Conservation (phyloP, 2,329 filamentous ascomycete genomes). For the Cercospora janseana region DNA sequence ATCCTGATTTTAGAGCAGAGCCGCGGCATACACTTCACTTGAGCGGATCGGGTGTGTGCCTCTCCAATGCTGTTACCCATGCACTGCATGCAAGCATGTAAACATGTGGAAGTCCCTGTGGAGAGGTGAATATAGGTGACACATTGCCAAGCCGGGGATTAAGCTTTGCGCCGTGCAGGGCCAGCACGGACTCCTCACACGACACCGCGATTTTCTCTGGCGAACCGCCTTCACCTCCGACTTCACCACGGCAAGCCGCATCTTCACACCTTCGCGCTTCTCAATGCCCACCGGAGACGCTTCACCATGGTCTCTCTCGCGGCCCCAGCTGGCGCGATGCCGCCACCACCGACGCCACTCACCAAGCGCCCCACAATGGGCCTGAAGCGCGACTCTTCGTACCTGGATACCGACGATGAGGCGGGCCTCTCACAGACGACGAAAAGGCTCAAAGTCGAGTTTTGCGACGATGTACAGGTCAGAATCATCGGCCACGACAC, state of each 20-base stretch:
- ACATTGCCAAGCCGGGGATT: background rate
- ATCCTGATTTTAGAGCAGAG: too few relatives aligned
- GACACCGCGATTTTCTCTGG: slow-evolving; percentile 6
- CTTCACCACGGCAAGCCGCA: slow-evolving; percentile 6
- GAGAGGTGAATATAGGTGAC: too few relatives aligned
- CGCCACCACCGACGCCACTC: slow-evolving; percentile 35
- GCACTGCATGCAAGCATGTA: too few relatives aligned
- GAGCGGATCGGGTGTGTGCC: too few relatives aligned
- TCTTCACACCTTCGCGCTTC: background rate
- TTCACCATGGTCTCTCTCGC: slow-evolving; percentile 38
- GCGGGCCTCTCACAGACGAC: slow-evolving; percentile 37
- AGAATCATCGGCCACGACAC: slow-evolving; percentile 46
- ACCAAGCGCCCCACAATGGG: slow-evolving; percentile 35
- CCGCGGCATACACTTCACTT: too few relatives aligned
- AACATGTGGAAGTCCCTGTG: too few relatives aligned
- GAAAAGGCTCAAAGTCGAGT: slow-evolving; percentile 51
- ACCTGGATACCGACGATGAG: slow-evolving; percentile 40
- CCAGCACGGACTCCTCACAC: slow-evolving; percentile 9
- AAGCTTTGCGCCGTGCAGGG: slow-evolving; percentile 4
- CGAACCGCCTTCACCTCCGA: background rate
- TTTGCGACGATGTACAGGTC: slow-evolving; percentile 50
- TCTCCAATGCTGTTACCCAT: too few relatives aligned
- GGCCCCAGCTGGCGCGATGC: slow-evolving; percentile 33
- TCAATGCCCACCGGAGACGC: slow-evolving; percentile 16
- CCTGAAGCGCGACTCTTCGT: slow-evolving; percentile 40